These are phyloP conservation scores for Scheffersomyces stipitis DNA, from an alignment of 805 yeast genomes.

Conservation along the genomic window DNA sequence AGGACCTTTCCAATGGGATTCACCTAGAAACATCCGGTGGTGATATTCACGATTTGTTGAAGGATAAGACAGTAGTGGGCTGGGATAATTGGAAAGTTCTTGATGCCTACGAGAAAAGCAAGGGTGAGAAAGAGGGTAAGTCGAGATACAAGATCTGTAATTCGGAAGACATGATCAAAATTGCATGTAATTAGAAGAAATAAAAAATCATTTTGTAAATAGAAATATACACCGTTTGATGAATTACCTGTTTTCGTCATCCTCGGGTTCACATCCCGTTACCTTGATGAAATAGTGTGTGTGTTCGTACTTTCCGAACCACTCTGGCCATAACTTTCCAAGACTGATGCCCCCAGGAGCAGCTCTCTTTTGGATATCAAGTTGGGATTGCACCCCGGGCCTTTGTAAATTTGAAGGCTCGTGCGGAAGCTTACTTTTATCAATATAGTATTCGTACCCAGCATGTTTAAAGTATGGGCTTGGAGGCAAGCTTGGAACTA, in stretches of 20 bases:
- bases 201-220: not conserved
- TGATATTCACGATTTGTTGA: slow-evolving; percentile 10
- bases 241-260: not conserved
- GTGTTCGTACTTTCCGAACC: slow-evolving; percentile 29
- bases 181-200: slow-evolving; percentile 11
- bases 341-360: not conserved
- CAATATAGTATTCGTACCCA: slow-evolving; percentile 52
- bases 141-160: slow-evolving; percentile 56
- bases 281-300: slow-evolving; percentile 29
- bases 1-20: slow-evolving; percentile 47
- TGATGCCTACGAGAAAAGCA: slow-evolving; percentile 49
- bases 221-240: not conserved
- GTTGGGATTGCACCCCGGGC: not conserved
- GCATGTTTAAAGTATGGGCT: slow-evolving; percentile 42
- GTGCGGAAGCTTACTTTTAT: slow-evolving; percentile 41
- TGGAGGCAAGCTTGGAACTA: slow-evolving; percentile 63
- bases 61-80: slow-evolving; percentile 28
- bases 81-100: slow-evolving; percentile 73
- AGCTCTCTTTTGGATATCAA: not conserved
- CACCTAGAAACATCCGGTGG: slow-evolving; percentile 16
- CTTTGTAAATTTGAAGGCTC: slow-evolving; percentile 3
- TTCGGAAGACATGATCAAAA: slow-evolving; percentile 49
- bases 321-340: slow-evolving; percentile 19
- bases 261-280: slow-evolving; percentile 23
- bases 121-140: slow-evolving; percentile 52